These are phyloP conservation scores for Psilocybe sp. DNA, from an alignment of 768 basidiomycete species.

Conservation along the genomic window DNA sequence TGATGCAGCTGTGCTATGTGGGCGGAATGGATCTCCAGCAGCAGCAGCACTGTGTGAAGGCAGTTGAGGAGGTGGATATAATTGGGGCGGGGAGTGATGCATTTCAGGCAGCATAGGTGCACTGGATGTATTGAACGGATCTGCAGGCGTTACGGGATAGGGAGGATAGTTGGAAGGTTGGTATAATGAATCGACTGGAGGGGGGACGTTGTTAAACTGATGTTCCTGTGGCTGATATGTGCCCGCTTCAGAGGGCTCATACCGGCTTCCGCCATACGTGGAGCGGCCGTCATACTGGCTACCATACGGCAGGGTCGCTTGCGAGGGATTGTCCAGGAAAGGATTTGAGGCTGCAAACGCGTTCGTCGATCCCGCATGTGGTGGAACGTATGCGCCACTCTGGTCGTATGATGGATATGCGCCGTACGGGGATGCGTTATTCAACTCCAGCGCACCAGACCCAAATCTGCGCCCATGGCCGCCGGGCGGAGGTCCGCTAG, in stretches of 20 bases:
- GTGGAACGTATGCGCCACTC: too few relatives aligned
- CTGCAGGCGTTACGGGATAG: slow-evolving; percentile 2
- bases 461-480: too few relatives aligned
- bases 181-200: slow-evolving; percentile 4
- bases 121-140: slow-evolving; percentile 22
- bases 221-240: too few relatives aligned
- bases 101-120: slow-evolving; percentile 8
- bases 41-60: slow-evolving; percentile 15
- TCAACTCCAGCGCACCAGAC: too few relatives aligned
- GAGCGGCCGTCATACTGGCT: not conserved
- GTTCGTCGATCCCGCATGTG: too few relatives aligned
- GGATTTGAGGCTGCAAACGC: slow-evolving; percentile 17
- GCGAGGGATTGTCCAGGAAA: slow-evolving; percentile 23
- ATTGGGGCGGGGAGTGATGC: slow-evolving; percentile 1
- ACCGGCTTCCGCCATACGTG: too few relatives aligned
- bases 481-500: too few relatives aligned
- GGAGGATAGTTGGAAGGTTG: slow-evolving; percentile 2
- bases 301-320: not conserved
- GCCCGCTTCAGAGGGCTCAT: too few relatives aligned
- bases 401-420: too few relatives aligned
- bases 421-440: too few relatives aligned
- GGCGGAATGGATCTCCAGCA: slow-evolving; percentile 15
- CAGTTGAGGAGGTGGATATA: slow-evolving; percentile 7
- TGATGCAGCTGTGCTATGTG: not conserved
- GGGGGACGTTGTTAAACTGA: slow-evolving; percentile 10